Conservation (phyloP, 2,329 filamentous ascomycete genomes). For the Colletotrichum cordylinicola region DNA sequence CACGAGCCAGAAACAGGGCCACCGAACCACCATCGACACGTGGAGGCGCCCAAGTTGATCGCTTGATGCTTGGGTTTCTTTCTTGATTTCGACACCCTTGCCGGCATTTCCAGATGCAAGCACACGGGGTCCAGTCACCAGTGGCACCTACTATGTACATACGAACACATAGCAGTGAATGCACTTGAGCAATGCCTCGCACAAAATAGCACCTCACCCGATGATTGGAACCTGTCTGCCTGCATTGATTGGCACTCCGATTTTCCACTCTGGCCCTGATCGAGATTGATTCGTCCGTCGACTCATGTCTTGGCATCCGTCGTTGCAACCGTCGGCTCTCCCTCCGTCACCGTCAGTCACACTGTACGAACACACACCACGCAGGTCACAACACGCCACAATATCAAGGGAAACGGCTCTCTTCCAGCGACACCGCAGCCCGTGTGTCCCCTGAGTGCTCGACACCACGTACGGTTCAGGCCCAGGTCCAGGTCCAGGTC, state of each 20-base stretch:
- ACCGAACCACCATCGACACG: constrained; percentile 14
- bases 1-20: not conserved
- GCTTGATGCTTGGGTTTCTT: not conserved
- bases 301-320: not conserved
- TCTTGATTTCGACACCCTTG: not conserved
- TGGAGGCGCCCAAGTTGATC: constrained; percentile 19
- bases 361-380: not conserved
- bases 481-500: not conserved
- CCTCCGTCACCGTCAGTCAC: not conserved
- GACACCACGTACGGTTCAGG: not conserved
- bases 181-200: not conserved
- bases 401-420: not conserved
- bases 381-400: not conserved
- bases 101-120: not conserved
- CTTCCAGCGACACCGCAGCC: not conserved
- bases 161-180: not conserved
- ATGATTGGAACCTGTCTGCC: not conserved
- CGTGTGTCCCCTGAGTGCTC: not conserved
- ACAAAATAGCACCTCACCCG: constrained; percentile 6
- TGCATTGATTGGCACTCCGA: not conserved
- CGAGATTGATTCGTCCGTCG: constrained; percentile 3
- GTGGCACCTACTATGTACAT: too few species aligned
- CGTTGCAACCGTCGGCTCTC: not conserved
- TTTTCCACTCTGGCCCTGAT: not conserved
- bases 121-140: not conserved